Evolutionary conservation across 345 rosid genomes (phyloP).

Genomic region (Arabidopsis suecica): DNA sequence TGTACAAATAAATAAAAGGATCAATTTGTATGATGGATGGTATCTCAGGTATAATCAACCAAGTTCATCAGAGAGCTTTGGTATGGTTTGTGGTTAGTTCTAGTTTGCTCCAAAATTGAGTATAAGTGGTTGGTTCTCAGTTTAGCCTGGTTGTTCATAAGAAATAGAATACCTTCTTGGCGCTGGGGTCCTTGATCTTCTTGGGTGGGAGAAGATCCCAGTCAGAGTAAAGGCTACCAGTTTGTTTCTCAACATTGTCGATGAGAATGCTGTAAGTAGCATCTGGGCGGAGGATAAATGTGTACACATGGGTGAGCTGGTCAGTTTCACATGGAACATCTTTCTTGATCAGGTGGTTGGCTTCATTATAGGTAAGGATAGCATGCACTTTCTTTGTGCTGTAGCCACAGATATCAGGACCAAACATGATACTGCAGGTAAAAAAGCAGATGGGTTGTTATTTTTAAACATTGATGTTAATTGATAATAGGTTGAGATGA

Average conservation of each 20-base stretch:
- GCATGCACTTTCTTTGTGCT: slow-evolving; percentile 99
- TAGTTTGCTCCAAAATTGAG: neutral
- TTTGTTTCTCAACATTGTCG: slow-evolving; percentile 93
- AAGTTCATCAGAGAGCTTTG: neutral
- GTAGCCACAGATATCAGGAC: slow-evolving; percentile 97
- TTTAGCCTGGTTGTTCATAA: slow-evolving; percentile 7
- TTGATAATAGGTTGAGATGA: neutral
- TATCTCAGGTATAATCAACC: neutral
- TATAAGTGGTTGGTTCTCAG: neutral
- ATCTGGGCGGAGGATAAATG: slow-evolving; percentile 89
- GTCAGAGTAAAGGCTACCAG: slow-evolving; percentile 88
- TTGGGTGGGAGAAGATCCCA: slow-evolving; percentile 95
- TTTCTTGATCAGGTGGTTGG: slow-evolving; percentile 94
- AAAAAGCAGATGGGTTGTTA: slow-evolving; percentile 20
- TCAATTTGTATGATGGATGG: neutral
- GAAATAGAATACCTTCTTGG: slow-evolving; percentile 68
- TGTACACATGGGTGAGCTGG: slow-evolving; percentile 93
- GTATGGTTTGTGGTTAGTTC: slow-evolving; percentile 9
- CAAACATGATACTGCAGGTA: slow-evolving; percentile 94
- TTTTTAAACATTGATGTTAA: neutral
- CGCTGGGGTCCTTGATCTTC: slow-evolving; percentile 90
- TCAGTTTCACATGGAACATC: slow-evolving; percentile 99
- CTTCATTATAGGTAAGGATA: slow-evolving; percentile 77
- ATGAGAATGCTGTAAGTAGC: slow-evolving; percentile 91
- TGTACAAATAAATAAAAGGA: slow-evolving; percentile 35